Percentiles rank a stretch among this genome's conserved stretches.
Conservation (phyloP, 768 basidiomycete species). For the Lentinula edodes region DNA sequence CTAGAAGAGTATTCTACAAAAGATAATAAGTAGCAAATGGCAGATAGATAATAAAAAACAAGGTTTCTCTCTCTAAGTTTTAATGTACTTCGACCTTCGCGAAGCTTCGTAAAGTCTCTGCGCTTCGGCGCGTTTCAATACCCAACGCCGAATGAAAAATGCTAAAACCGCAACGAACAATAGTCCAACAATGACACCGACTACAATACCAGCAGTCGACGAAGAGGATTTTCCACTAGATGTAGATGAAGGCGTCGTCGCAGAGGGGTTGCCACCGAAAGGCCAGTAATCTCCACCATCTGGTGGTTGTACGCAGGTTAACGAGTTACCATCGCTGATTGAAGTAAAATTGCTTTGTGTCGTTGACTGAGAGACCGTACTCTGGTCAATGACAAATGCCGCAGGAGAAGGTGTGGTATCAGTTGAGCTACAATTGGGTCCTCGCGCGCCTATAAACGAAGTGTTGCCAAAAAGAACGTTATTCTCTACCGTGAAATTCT, state of each 20-base stretch:
- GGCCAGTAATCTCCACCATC: constrained; percentile 71
- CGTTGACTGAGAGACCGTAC: constrained; percentile 30
- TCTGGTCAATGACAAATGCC: constrained; percentile 53
- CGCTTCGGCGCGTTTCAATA: background rate
- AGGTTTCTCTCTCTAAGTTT: background rate
- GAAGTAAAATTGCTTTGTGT: constrained; percentile 49
- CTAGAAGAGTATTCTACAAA: background rate
- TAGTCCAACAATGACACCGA: background rate
- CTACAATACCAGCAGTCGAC: constrained; percentile 37
- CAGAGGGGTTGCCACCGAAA: constrained; percentile 47
- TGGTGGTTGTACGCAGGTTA: constrained; percentile 68
- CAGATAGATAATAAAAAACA: background rate
- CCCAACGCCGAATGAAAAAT: constrained; percentile 23
- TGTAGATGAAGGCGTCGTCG: constrained; percentile 16
- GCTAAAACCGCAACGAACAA: background rate
- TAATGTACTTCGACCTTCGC: background rate
- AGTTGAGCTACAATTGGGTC: constrained; percentile 54
- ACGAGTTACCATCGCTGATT: constrained; percentile 46
- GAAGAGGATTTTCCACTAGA: constrained; percentile 24
- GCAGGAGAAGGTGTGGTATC: constrained; percentile 48
- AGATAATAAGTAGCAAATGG: background rate
- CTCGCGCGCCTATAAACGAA: constrained; percentile 66
- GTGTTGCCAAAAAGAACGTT: constrained; percentile 65
- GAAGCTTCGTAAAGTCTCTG: background rate
- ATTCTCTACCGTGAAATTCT: constrained; percentile 60